Conservation (phyloP, 345 rosid genomes). For the Gossypium sturtianum region DNA sequence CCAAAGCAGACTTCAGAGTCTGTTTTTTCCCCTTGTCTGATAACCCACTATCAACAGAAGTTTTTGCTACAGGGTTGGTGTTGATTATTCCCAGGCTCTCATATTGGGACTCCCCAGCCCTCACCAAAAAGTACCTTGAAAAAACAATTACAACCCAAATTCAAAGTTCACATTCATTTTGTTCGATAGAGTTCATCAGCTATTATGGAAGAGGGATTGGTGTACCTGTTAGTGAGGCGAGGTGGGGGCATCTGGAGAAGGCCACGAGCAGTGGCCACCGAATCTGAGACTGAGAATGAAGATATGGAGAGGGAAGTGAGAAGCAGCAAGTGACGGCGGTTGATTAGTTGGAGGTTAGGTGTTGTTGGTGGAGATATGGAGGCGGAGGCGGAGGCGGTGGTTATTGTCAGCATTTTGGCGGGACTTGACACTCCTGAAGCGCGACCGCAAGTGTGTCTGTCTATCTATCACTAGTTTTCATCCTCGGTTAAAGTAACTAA, state of each 20-base stretch:
- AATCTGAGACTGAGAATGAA: conserved; percentile 3
- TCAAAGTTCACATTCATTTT: background rate
- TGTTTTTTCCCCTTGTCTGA: conserved; percentile 88
- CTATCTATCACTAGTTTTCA: too few species aligned
- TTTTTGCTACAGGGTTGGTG: conserved; percentile 84
- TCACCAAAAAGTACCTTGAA: conserved; percentile 72
- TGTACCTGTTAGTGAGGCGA: conserved; percentile 50
- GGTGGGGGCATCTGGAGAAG: conserved; percentile 69
- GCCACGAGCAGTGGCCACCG: conserved; percentile 45
- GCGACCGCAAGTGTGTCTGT: too few species aligned
- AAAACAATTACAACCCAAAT: conserved; percentile 13
- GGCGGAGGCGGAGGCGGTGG: background rate
- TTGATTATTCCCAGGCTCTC: conserved; percentile 77
- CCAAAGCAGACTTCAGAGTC: conserved; percentile 54
- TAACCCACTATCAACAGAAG: conserved; percentile 78
- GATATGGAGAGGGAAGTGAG: conserved; percentile 21
- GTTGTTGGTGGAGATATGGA: conserved; percentile 11
- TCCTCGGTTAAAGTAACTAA: too few species aligned
- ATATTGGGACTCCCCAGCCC: conserved; percentile 87
- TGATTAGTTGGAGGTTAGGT: conserved; percentile 15
- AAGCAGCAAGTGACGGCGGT: conserved; percentile 44
- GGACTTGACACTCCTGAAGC: background rate
- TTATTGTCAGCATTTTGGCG: conserved; percentile 11
- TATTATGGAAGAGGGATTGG: too few species aligned
- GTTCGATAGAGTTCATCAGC: too few species aligned